Conservation (phyloP, 1,139 yeast genomes). For the Tardiomyces digboiensis region DNA sequence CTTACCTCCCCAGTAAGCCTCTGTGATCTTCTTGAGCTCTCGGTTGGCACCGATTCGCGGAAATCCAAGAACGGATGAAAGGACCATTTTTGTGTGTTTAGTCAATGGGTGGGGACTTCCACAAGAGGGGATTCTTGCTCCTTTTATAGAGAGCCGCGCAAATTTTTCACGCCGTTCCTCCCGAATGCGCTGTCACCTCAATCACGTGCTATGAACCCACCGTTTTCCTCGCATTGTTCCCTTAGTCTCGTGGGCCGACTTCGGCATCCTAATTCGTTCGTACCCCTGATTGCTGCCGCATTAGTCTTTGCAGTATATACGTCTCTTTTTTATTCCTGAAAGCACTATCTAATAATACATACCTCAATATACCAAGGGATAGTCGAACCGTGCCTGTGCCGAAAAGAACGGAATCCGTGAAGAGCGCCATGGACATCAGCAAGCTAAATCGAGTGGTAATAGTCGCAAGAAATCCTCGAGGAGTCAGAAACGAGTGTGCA, state of each 20-base stretch:
- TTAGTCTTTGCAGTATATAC: too few species aligned
- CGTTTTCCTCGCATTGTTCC: not conserved
- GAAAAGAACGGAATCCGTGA: too few species aligned
- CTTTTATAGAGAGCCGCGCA: slow-evolving; percentile 9
- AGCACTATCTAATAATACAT: too few species aligned
- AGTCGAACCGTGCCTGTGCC: too few species aligned
- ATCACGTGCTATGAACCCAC: not conserved
- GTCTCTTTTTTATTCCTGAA: too few species aligned
- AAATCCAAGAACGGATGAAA: slow-evolving; percentile 96
- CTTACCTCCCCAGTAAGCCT: slow-evolving; percentile 98
- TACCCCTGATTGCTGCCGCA: too few species aligned
- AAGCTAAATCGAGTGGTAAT: too few species aligned
- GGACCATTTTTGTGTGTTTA: slow-evolving; percentile 62
- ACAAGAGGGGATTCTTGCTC: slow-evolving; percentile 1
- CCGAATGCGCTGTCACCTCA: too few species aligned
- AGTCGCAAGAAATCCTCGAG: too few species aligned
- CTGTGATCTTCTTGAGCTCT: slow-evolving; percentile 98
- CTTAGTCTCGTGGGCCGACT: not conserved
- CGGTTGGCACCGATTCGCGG: slow-evolving; percentile 98
- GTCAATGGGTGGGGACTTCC: slow-evolving; percentile 1
- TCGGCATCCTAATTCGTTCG: not conserved
- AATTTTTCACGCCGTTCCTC: slow-evolving; percentile 10
- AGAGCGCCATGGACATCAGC: too few species aligned
- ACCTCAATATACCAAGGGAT: too few species aligned
- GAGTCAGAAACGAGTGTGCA: too few species aligned